phyloP scores from a whole-genome alignment of 768 basidiomycete genomes.

The Melanogaster broomeanus region DNA sequence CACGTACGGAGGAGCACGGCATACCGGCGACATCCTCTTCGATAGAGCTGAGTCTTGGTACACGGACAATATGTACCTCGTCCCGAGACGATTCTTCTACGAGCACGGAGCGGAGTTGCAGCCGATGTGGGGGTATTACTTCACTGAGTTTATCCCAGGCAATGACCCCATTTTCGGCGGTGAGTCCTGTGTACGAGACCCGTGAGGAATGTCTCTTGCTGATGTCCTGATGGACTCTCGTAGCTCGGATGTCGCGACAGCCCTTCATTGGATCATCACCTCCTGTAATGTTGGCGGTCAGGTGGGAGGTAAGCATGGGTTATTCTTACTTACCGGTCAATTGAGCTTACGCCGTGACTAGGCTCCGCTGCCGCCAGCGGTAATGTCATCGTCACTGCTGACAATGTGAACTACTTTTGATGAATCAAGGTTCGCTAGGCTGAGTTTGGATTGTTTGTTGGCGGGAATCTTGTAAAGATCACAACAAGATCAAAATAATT shows the following conservation, averaged over 20 bases:
- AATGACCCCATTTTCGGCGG: slow-evolving; percentile 50
- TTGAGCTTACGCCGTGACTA: neutral
- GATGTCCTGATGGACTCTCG: neutral
- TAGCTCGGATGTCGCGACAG: neutral
- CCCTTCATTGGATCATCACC: neutral
- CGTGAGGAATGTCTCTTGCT: too few relatives aligned
- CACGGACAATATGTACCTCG: slow-evolving; percentile 57
- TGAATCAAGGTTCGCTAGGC: too few relatives aligned
- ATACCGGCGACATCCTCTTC: slow-evolving; percentile 60
- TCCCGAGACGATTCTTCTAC: slow-evolving; percentile 51
- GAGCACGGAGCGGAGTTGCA: slow-evolving; percentile 47
- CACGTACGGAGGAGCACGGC: slow-evolving; percentile 49
- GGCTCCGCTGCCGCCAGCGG: neutral
- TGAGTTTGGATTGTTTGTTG: too few relatives aligned
- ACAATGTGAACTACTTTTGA: neutral
- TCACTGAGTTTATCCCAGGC: slow-evolving; percentile 59
- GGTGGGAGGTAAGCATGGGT: neutral
- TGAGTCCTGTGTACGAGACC: slow-evolving; percentile 19
- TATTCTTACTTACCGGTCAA: neutral
- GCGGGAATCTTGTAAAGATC: too few relatives aligned
- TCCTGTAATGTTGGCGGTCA: neutral
- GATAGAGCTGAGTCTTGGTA: slow-evolving; percentile 61
- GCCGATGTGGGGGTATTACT: slow-evolving; percentile 55
- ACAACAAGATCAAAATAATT: too few relatives aligned
- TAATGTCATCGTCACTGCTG: neutral